These are phyloP conservation scores for Beta vulgaris DNA, from an alignment of 148 eudicot species.

Conservation along the genomic window DNA sequence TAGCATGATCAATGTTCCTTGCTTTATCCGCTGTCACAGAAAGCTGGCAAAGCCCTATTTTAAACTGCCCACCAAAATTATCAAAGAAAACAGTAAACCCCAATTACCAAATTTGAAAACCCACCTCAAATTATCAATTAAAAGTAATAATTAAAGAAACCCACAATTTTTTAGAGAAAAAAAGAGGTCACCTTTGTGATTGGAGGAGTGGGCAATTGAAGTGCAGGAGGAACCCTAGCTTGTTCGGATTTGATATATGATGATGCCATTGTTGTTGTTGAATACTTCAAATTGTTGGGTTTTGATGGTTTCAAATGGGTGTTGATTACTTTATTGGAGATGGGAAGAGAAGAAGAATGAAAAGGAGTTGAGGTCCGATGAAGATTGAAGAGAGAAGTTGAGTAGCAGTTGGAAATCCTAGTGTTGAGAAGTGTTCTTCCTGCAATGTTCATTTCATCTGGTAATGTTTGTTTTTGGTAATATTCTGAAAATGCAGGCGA, in stretches of 20 bases:
- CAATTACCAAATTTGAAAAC: not conserved
- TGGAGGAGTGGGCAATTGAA: constrained; percentile 53
- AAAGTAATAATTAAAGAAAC: not conserved
- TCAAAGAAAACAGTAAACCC: constrained; percentile 6
- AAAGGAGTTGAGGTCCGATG: not conserved
- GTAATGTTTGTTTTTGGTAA: not conserved
- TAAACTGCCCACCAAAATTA: constrained; percentile 52
- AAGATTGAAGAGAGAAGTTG: constrained; percentile 6
- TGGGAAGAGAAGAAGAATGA: constrained; percentile 16
- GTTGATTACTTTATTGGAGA: not conserved
- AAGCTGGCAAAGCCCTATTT: constrained; percentile 85
- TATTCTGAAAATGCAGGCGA: no score
- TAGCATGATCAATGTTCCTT: constrained; percentile 82
- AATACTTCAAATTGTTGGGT: constrained; percentile 8
- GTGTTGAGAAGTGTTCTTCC: constrained; percentile 17
- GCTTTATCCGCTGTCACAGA: constrained; percentile 83
- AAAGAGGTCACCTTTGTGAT: constrained; percentile 48
- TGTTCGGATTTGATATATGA: constrained; percentile 52
- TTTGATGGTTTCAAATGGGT: constrained; percentile 11
- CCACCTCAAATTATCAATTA: constrained; percentile 21
- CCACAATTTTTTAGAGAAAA: not conserved
- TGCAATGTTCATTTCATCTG: constrained; percentile 25
- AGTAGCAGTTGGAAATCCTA: not conserved
- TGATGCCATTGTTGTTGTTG: constrained; percentile 50
- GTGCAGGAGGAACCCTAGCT: constrained; percentile 73